These are phyloP conservation scores for Dryas alaskensis DNA, from an alignment of 306 rosid genomes.

Conservation along the genomic window DNA sequence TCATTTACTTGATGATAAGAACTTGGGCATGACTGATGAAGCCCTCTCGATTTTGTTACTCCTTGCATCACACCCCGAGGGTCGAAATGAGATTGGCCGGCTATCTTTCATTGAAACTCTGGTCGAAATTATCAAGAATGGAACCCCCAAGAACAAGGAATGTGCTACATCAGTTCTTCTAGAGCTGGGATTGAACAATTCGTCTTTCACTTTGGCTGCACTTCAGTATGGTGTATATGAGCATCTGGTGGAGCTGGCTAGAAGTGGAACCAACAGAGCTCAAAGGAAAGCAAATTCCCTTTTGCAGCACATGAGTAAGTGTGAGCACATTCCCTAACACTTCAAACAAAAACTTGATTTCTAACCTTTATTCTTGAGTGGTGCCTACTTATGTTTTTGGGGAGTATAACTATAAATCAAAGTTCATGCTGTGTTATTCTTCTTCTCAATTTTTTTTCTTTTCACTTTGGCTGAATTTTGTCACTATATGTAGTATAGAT, in stretches of 20 bases:
- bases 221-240: slow-evolving; percentile 78
- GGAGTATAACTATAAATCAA: not conserved
- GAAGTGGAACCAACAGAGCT: slow-evolving; percentile 74
- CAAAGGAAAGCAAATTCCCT: slow-evolving; percentile 76
- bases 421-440: not conserved
- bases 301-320: slow-evolving; percentile 62
- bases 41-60: slow-evolving; percentile 72
- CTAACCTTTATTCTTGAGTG: slow-evolving; percentile 16
- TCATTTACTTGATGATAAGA: slow-evolving; percentile 45
- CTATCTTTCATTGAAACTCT: slow-evolving; percentile 67
- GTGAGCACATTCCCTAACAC: slow-evolving; percentile 59
- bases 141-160: slow-evolving; percentile 83
- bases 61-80: slow-evolving; percentile 61
- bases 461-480: not conserved
- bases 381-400: not conserved
- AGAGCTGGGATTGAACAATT: slow-evolving; percentile 60
- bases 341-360: not conserved
- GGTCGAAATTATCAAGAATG: slow-evolving; percentile 51
- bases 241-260: slow-evolving; percentile 53
- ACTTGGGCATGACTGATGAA: slow-evolving; percentile 77
- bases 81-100: slow-evolving; percentile 57
- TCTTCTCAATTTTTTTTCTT: not conserved
- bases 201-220: slow-evolving; percentile 63
- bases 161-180: slow-evolving; percentile 78
- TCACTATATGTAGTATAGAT: not conserved